phyloP scores from a whole-genome alignment of 306 rosid species.

The Senna tora region DNA sequence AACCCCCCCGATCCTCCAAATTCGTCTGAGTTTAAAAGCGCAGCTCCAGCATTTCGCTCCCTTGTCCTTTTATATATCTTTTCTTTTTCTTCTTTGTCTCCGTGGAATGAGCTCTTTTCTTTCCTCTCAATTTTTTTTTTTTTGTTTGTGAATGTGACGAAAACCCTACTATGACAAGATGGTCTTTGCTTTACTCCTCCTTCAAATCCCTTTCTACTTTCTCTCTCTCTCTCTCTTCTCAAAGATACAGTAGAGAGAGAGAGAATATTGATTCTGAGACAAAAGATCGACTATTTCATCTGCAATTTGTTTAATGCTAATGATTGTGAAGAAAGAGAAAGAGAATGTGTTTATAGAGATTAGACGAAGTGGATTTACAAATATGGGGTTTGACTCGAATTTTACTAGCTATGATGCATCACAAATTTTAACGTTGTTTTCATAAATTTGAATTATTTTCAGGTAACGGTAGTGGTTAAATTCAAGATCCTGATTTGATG shows the following conservation, averaged over 20 bases:
- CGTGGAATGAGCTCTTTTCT: conserved; percentile 26
- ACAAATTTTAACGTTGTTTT: conserved; percentile 3
- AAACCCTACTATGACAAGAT: conserved; percentile 55
- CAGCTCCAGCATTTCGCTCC: conserved; percentile 61
- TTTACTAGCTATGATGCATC: background rate
- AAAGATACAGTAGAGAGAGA: conserved; percentile 46
- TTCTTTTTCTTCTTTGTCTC: conserved; percentile 34
- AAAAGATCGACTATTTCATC: conserved; percentile 31
- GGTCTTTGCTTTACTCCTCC: conserved; percentile 53
- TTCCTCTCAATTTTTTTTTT: background rate
- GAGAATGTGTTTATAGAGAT: background rate
- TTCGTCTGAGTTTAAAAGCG: conserved; percentile 52
- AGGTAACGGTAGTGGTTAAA: no score
- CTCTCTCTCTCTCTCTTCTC: conserved; percentile 42
- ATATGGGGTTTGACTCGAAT: conserved; percentile 29
- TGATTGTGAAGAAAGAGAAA: no score
- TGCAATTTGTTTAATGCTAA: conserved; percentile 1
- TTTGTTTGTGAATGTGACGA: conserved; percentile 28
- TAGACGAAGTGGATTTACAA: conserved; percentile 24
- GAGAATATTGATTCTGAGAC: conserved; percentile 35
- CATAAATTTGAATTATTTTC: no score
- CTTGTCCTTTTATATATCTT: conserved; percentile 27
- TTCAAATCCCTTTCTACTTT: conserved; percentile 39
- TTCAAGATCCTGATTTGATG: no score
- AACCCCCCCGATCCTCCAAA: conserved; percentile 58